phyloP scores from a whole-genome alignment of 768 basidiomycete species.

The Boletus rubescentipes region DNA sequence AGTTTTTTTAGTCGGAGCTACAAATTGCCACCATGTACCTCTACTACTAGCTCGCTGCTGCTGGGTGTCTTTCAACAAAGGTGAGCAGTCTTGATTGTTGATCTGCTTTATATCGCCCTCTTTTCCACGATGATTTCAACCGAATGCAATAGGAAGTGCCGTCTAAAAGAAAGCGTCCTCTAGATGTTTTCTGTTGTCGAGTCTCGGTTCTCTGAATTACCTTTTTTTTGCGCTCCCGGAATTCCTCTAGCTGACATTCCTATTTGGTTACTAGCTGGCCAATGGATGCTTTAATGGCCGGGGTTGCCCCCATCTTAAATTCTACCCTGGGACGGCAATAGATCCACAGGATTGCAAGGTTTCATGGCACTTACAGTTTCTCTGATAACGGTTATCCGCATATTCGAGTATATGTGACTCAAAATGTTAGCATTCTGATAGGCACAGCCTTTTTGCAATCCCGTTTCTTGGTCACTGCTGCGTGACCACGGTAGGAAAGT shows the following conservation, averaged over 20 bases:
- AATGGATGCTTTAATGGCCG: not conserved
- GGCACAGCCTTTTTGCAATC: not conserved
- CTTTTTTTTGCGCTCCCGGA: not conserved
- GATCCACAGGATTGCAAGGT: not conserved
- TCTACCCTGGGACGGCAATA: not conserved
- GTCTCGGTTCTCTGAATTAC: constrained; percentile 34
- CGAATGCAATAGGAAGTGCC: constrained; percentile 40
- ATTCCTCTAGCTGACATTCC: constrained; percentile 4
- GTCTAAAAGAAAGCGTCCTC: constrained; percentile 28
- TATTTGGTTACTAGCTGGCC: constrained; percentile 2
- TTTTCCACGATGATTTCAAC: constrained; percentile 29
- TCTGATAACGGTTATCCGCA: constrained; percentile 15
- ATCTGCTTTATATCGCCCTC: not conserved
- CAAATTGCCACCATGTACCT: constrained; percentile 16
- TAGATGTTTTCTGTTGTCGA: constrained; percentile 33
- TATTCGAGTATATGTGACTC: constrained; percentile 3
- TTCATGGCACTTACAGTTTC: not conserved
- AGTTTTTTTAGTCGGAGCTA: constrained; percentile 32
- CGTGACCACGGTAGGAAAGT: not conserved
- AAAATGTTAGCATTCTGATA: constrained; percentile 21
- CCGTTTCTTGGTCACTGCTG: not conserved
- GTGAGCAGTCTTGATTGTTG: constrained; percentile 16
- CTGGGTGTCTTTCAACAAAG: not conserved
- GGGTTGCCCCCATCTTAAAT: too few relatives aligned
- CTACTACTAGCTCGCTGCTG: not conserved